phyloP scores from a whole-genome alignment of 225 moss, liverwort and hornwort species.

The Pseudisothecium myosuroides region DNA sequence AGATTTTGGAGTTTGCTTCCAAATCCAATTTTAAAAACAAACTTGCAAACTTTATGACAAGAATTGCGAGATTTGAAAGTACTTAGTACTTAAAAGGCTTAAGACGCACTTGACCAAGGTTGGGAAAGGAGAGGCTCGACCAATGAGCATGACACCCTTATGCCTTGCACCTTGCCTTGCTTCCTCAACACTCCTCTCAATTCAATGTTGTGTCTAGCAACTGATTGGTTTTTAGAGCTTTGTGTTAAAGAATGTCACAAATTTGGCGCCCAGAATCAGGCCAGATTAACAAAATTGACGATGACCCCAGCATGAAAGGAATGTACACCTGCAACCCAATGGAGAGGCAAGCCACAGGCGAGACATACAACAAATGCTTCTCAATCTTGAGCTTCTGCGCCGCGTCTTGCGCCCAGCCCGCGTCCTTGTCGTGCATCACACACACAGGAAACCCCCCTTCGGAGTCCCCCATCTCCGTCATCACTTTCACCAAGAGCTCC shows the following conservation, averaged over 20 bases:
- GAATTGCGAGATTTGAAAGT: background rate
- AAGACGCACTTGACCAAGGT: background rate
- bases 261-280: background rate
- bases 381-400: constrained; percentile 16
- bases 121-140: background rate
- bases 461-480: constrained; percentile 5
- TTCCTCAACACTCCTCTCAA: background rate
- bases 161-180: background rate
- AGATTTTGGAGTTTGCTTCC: background rate
- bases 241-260: background rate
- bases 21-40: background rate
- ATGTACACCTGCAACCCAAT: constrained; percentile 5
- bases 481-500: background rate
- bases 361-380: constrained; percentile 23
- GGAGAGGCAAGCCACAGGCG: background rate
- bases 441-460: background rate
- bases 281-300: background rate
- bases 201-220: background rate
- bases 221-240: background rate
- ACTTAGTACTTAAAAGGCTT: background rate
- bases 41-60: too few relatives aligned
- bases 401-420: constrained; percentile 20
- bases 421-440: constrained; percentile 17
- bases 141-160: background rate
- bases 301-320: background rate